Base-by-base conservation (phyloP, 83 land plant genomes). In the Larix sibirica region DNA sequence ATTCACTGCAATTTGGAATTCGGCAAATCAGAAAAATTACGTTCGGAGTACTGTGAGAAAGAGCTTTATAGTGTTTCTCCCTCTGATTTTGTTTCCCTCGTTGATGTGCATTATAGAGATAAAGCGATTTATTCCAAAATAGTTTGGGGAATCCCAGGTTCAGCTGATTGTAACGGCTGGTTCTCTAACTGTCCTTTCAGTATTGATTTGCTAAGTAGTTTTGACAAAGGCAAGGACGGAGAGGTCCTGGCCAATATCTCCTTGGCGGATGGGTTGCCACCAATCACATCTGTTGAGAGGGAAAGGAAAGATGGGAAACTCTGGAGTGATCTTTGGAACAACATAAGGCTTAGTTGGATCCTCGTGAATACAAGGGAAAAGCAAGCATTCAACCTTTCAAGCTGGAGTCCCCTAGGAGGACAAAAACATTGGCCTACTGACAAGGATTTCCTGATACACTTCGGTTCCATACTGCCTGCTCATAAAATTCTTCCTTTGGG, bases 401-500 rank as follows among this genome's bases (percentile, higher is more conserved):
- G 90, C 28, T 82, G 87, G 87, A 84, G 61, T 9, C 87, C 91
- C 9, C 82, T 89, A 23, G 83, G 80, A 14, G 91, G 91, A 2
- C 82, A 44, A 21, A 71, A 84, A 36, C 90, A 87, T 56, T 89
- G 90, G 90, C 91, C 91, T 3, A 88, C 75, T 47, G 91, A 89
- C 7, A 79, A 84, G 9, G 87, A 87, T 50, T 87, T 84, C 38
- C 54, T 68, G 4, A 56, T 89, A n/a, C 82, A 54, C 5, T 89
- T 87, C 31, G 90, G 90, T 12, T 81, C 85, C n/a, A 77, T 89
- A 14, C 79, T 89, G 59, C 86, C 91, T 4, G 80, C 82, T n/a
- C 40, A 44, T 12, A 56, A 61, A 28, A 59, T 23, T 62, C 12
- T 40, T 16, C 62, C 83, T 0, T 47, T 12, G 0, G 60, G 61